phyloP scores from a whole-genome alignment of 768 basidiomycete species.

The Amanita inopinata region DNA sequence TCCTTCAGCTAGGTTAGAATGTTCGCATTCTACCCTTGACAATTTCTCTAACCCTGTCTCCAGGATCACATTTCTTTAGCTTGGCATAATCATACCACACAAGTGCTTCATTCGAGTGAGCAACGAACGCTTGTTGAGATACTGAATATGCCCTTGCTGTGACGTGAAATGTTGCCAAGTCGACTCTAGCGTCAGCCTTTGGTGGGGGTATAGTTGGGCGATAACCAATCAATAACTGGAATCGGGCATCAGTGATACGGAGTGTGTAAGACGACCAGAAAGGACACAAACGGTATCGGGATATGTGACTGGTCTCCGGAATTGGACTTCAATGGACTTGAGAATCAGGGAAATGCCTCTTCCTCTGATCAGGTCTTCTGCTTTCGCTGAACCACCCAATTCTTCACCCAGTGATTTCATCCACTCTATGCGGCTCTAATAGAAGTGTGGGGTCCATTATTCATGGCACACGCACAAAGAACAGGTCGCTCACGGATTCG shows the following conservation, averaged over 20 bases:
- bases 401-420: conserved; percentile 44
- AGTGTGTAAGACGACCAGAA: conserved; percentile 1
- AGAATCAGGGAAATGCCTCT: conserved; percentile 66
- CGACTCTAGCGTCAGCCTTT: conserved; percentile 12
- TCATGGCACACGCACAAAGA: too few species aligned
- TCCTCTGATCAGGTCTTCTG: conserved; percentile 48
- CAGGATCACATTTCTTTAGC: conserved; percentile 55
- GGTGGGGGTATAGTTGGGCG: conserved; percentile 27
- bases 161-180: conserved; percentile 38
- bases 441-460: too few species aligned
- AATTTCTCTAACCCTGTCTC: conserved; percentile 33
- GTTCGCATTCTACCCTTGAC: conserved; percentile 16
- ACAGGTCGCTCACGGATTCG: conserved; percentile 5
- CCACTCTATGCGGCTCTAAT: conserved; percentile 60
- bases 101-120: conserved; percentile 51
- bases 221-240: conserved; percentile 58
- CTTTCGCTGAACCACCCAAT: conserved; percentile 48
- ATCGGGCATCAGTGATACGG: conserved; percentile 3
- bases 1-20: not conserved
- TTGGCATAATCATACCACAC: conserved; percentile 77
- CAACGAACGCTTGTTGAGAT: conserved; percentile 50
- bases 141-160: conserved; percentile 55
- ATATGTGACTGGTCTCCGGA: conserved; percentile 60
- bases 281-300: conserved; percentile 60
- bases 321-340: conserved; percentile 60